Evolutionary conservation across 2,329 filamentous ascomycete genomes (phyloP).

Genomic region (Fonsecaea erecta): DNA sequence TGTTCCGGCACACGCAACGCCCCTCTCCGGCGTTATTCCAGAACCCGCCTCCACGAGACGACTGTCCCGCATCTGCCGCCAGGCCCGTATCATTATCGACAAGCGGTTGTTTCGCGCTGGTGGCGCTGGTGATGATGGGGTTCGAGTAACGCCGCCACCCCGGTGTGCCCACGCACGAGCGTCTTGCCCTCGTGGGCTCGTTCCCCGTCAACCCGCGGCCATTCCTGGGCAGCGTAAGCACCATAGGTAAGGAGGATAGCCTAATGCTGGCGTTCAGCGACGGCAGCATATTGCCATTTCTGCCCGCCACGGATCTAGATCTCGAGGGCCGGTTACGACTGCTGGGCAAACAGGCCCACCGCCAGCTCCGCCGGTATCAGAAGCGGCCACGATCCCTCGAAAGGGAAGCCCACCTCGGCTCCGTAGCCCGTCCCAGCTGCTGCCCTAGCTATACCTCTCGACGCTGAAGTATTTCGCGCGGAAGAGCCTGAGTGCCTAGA

Average conservation of each 20-base stretch:
- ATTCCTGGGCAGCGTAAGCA: conserved; percentile 26
- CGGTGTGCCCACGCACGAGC: conserved; percentile 19
- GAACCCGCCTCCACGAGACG: conserved; percentile 31
- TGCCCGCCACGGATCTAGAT: conserved; percentile 28
- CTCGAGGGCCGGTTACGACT: conserved; percentile 31
- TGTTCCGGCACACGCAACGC: conserved; percentile 31
- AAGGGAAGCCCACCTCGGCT: conserved; percentile 30
- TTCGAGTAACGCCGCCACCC: conserved; percentile 33
- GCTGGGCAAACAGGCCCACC: conserved; percentile 33
- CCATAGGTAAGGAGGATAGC: conserved; percentile 33
- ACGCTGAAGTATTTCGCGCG: conserved; percentile 32
- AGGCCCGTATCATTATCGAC: conserved; percentile 32
- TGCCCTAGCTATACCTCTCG: conserved; percentile 30
- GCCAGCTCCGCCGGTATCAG: conserved; percentile 35
- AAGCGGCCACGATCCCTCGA: conserved; percentile 28
- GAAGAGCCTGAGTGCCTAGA: conserved; percentile 10
- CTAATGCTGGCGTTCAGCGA: conserved; percentile 37
- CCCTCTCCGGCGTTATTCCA: conserved; percentile 33
- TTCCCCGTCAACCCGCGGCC: conserved; percentile 36
- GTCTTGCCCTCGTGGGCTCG: conserved; percentile 34
- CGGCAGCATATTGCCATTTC: conserved; percentile 33
- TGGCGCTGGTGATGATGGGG: conserved; percentile 36
- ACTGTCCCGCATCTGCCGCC: conserved; percentile 30
- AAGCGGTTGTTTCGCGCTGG: conserved; percentile 34
- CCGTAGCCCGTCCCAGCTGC: conserved; percentile 31